Base-by-base conservation (phyloP, 2,329 filamentous ascomycete species). In the Penicillium italicum region DNA sequence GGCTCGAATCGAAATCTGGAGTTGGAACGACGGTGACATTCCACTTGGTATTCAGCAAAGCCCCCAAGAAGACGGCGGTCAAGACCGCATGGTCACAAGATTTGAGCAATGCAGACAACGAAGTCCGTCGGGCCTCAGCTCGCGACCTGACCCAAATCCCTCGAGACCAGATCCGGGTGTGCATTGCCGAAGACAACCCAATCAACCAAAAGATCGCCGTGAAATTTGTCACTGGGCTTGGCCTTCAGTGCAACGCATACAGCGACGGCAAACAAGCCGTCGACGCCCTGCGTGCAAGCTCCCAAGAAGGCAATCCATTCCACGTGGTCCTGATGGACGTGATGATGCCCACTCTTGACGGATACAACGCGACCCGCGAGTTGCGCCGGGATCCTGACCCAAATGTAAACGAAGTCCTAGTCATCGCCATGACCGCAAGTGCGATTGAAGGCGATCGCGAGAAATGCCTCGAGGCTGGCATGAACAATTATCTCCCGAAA, bases 401-500 rank as follows among this genome's bases (percentile, higher is more conserved):
- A 34, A 82, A 83, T 8, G 90, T 97, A 11, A 82, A 90, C 50
- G 86, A 90, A 61, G 85, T 95, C 1, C 79, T 97, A n/a, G 89
- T 97, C 46, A 97, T 97, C 65, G 93, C 93, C 52, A 97, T 97
- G 93, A 97, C 93, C 1, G 93, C 93, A 1, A 92, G 88, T 26
- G 93, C 93, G 3, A 97, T 97, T 58, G 89, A 94, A 70, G 93
- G 93, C 18, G 93, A 97, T 70, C 82, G 92, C 45, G 93, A 97
- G 71, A 97, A 96, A 75, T 97, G 93, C 65, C 78, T 97, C n/a
- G 90, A 91, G 47, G 90, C 91, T 1, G 93, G 93, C 42, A 97
- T 97, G 93, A 96, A 97, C 72, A 94, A 97, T 68, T 97, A 97
- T 67, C 83, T 97, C 1, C 91, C 93, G 16, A 97, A 97, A 71